Base-by-base conservation (phyloP, 495 filamentous ascomycete genomes). In the Emericellopsis terricola region DNA sequence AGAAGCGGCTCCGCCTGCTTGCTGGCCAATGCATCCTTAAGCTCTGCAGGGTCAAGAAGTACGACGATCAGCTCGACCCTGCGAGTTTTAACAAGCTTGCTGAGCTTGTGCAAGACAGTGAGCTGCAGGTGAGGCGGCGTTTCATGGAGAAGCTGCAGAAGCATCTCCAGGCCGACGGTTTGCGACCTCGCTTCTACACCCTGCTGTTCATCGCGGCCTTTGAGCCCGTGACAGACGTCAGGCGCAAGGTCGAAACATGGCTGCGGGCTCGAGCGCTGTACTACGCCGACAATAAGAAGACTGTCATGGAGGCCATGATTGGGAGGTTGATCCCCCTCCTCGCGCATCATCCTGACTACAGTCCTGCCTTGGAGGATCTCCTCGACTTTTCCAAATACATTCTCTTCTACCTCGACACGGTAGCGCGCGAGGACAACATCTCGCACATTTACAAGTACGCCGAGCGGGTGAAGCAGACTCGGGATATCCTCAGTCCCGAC, bases 281-380 rank as follows among this genome's bases (percentile, higher is more conserved):
- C 39, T 68, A 62, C 36, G 52, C 62, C 17, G 47, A 59, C 10
- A 50, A 55, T 21, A 69, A 68, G 36, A 64, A 73, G 18, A 72
- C 61, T 23, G 62, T 76, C 6, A 77, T 96, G 64, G 91, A 96
- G 52, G 62, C 74, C 11, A 62, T 79, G n/a, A 81, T 99, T 50
- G 68, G 81, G 11, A 77, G 89, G 15, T 64, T 96, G 10, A 54
- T 96, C 27, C 89, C 81, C 26, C 59, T 94, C 16, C 71, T 96
- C 13, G 85, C 87, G 10, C 89, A 96, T 49, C 89, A 99, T 53
- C 89, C 86, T 1, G 91, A 99, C 51, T 99, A 87, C 50, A 62
- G 67, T 16, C 60, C 64, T 0, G 64, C 73, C 26, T 50, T 72
- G 4, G 73, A 68, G 4, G 80, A 87, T 33, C 53, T 94, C 29